Base-by-base conservation (phyloP, 441 rosid genomes). In the Populus hybrid region DNA sequence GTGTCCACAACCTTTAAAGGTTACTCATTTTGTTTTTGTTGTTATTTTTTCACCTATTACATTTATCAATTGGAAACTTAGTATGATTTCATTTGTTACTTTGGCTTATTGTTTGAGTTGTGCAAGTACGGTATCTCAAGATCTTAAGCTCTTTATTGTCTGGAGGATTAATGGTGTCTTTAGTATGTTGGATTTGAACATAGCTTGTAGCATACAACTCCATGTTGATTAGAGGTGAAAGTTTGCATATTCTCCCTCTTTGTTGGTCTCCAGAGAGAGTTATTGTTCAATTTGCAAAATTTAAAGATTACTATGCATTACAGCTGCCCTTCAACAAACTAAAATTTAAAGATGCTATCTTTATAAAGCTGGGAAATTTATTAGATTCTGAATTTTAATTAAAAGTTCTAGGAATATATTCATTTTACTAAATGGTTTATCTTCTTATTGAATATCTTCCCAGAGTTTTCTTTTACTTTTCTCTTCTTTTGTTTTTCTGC, bases 1-100 rank as follows among this genome's bases (percentile, higher is more conserved):
- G 1, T 90, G 93, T 74, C 97, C 98, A 66, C 84, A 75, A 63
- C 90, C 95, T 77, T 74, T 95, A 64, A 89, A 93, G 92, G 98
- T 93, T 32, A 75, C 67, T 74, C 40, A 65, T 74, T 82, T 57
- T 71, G 67, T 67, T 38, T 71, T 79, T 74, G 21, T 68, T 5
- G 5, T 69, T 36, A 6, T 4, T 32, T 19, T 35, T 30, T 14
- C 0, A 14, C 2, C 28, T 21, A 2, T 34, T 18, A 7, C 12
- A 34, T 34, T 6, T 68, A 19, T 12, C 11, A 9, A 4, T 30
- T 68, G 40, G 71, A 18, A 68, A 61, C 10, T 21, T 21, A 61
- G 66, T 23, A 21, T 63, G 66, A 63, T 63, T 63, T 24, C 28
- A 23, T 63, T 23, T 63, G 28, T 63, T 63, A 21, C 66, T 63